These are phyloP conservation scores for Curvularia sp. DNA, from an alignment of 2,329 filamentous ascomycete genomes.

Conservation along the genomic window DNA sequence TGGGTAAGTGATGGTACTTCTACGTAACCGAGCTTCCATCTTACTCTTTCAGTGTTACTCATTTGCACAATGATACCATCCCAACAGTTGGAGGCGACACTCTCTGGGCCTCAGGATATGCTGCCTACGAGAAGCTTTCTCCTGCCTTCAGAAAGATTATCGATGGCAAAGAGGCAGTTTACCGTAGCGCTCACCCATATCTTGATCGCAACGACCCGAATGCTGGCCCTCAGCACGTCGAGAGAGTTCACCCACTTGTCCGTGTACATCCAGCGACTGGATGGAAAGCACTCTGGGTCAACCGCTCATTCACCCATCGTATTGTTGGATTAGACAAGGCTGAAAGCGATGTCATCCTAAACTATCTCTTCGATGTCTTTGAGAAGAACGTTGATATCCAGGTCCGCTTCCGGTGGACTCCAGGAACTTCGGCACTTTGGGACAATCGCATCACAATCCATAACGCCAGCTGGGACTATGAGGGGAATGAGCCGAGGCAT, in stretches of 20 bases:
- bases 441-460: conserved; percentile 78
- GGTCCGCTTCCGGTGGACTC: conserved; percentile 74
- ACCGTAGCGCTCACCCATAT: conserved; percentile 70
- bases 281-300: conserved; percentile 77
- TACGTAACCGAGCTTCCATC: background rate
- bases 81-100: conserved; percentile 72
- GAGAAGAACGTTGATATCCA: conserved; percentile 76
- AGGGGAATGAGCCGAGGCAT: conserved; percentile 69
- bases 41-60: conserved; percentile 59
- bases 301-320: conserved; percentile 70
- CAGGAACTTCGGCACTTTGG: conserved; percentile 71
- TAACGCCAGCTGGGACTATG: conserved; percentile 77
- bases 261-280: conserved; percentile 75
- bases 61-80: conserved; percentile 73
- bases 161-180: conserved; percentile 69
- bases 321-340: conserved; percentile 73
- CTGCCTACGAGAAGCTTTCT: conserved; percentile 75
- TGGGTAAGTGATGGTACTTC: conserved; percentile 47
- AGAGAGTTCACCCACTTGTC: conserved; percentile 72
- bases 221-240: conserved; percentile 69
- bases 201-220: conserved; percentile 68
- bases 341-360: conserved; percentile 72
- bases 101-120: conserved; percentile 72
- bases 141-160: conserved; percentile 74
- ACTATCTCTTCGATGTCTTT: conserved; percentile 72